Percentiles rank a stretch among this genome's conserved stretches.
phyloP scores from a whole-genome alignment of 176 grass and related monocot genomes.

The Thalia dealbata region DNA sequence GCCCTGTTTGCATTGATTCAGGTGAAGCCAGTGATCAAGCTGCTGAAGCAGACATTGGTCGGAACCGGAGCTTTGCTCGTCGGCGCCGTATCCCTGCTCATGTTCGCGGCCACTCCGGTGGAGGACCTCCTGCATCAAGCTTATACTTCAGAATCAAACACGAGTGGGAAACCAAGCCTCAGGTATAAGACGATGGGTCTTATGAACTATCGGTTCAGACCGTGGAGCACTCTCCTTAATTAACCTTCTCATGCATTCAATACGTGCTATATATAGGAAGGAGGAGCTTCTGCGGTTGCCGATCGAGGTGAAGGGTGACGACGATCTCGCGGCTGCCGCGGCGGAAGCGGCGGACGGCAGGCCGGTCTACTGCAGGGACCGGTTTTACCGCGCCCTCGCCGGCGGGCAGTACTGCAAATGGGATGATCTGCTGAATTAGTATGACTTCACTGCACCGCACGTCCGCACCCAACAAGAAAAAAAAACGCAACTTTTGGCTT shows the following conservation, averaged over 20 bases:
- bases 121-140: conserved; percentile 54
- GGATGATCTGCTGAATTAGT: conserved; percentile 77
- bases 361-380: conserved; percentile 91
- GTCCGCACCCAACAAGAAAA: background rate
- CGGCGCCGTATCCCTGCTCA: conserved; percentile 51
- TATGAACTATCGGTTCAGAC: background rate
- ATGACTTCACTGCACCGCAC: too few relatives aligned
- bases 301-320: conserved; percentile 70
- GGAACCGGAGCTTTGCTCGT: conserved; percentile 79
- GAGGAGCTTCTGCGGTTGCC: conserved; percentile 74
- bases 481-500: background rate
- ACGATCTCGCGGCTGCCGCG: conserved; percentile 65
- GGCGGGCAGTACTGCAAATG: conserved; percentile 95
- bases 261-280: conserved; percentile 31
- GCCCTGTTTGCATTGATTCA: conserved; percentile 3
- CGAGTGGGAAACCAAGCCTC: conserved; percentile 37
- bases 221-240: background rate
- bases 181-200: conserved; percentile 29
- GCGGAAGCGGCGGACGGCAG: conserved; percentile 74
- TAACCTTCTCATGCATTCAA: background rate
- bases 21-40: conserved; percentile 90
- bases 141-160: conserved; percentile 25
- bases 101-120: conserved; percentile 42
- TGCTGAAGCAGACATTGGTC: conserved; percentile 88
- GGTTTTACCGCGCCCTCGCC: conserved; percentile 76